Base-by-base conservation (phyloP, 176 grass and related monocot species). In the Bolboschoenus planiculmis region DNA sequence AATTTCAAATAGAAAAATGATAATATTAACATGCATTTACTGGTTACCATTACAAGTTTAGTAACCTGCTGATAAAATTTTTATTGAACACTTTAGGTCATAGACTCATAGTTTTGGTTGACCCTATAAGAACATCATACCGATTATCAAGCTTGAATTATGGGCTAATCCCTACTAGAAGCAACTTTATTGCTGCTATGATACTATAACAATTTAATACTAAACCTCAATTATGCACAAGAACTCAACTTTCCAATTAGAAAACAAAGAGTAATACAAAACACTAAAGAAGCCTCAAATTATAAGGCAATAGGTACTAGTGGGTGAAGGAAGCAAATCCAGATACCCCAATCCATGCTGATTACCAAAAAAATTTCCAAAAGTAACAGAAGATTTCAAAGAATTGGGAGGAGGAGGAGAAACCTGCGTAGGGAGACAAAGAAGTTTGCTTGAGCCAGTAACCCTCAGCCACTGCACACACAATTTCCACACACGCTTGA, bases 371-470 rank as follows among this genome's bases (percentile, higher is more conserved):
- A 60, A 20, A 18, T 27, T 20, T 55, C 18, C 20, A 75, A 87
- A 36, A 79, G 63, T 23, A 72, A 81, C 39, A 72, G 43, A 39
- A 57, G 13, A 86, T 73, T 6, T 1, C 71, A 44, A 70, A 37
- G 64, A 39, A 74, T 51, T 27, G 21, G 53, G 66, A 13, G n/a
- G 10, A 13, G n/a, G 10, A 44, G 5, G 61, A 75, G 56, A 46
- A 63, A 93, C 96, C 96, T 21, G 96, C 84, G 66, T 98, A 95
- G 0, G 96, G 96, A 35, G 92, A 93, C 85, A 98, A 88, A 59
- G 96, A 90, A 9, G 89, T 85, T 71, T 89, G 92, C 89, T 95
- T 98, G 82, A 98, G 86, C 96, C 96, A 98, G 89, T 98, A 98
- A 36, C 90, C 96, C 76, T 98, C 92, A 27, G 92, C 85, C 55